Evolutionary conservation across 441 rosid species (phyloP).

Genomic region (Viola pubescens): DNA sequence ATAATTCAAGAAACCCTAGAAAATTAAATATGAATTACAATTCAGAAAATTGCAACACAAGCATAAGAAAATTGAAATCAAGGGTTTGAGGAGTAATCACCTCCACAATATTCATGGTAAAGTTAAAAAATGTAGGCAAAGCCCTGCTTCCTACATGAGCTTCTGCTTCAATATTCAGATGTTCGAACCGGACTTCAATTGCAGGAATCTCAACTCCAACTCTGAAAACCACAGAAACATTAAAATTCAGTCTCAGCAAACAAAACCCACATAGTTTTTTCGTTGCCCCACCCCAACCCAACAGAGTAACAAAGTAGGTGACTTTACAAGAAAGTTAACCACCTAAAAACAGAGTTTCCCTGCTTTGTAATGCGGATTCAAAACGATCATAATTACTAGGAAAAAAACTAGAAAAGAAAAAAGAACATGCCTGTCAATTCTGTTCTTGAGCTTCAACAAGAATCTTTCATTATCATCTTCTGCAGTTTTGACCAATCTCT

Average conservation of each 20-base stretch:
- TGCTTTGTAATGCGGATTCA: background rate
- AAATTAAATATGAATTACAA: background rate
- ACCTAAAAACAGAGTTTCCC: background rate
- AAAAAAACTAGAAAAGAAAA: background rate
- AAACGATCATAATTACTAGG: background rate
- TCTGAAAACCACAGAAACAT: slow-evolving; percentile 20
- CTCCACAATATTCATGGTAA: slow-evolving; percentile 37
- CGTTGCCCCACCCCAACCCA: too few species aligned
- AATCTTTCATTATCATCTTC: slow-evolving; percentile 56
- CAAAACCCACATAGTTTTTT: too few species aligned
- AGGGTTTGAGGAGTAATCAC: slow-evolving; percentile 15
- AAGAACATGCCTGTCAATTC: slow-evolving; percentile 40
- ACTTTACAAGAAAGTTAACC: too few species aligned
- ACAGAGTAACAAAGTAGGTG: too few species aligned
- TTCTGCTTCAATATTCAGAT: slow-evolving; percentile 50
- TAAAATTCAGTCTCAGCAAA: too few species aligned
- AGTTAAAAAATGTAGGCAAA: slow-evolving; percentile 49
- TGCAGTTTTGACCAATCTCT: slow-evolving; percentile 31
- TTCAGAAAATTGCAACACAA: background rate
- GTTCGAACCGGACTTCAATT: slow-evolving; percentile 65
- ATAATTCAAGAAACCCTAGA: slow-evolving; percentile 38
- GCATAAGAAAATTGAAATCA: background rate
- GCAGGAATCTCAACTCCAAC: slow-evolving; percentile 60
- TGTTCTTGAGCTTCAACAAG: slow-evolving; percentile 42
- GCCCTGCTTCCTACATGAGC: slow-evolving; percentile 69